These are phyloP conservation scores for Xylaria longipes DNA, from an alignment of 495 filamentous ascomycete species.

Conservation along the genomic window DNA sequence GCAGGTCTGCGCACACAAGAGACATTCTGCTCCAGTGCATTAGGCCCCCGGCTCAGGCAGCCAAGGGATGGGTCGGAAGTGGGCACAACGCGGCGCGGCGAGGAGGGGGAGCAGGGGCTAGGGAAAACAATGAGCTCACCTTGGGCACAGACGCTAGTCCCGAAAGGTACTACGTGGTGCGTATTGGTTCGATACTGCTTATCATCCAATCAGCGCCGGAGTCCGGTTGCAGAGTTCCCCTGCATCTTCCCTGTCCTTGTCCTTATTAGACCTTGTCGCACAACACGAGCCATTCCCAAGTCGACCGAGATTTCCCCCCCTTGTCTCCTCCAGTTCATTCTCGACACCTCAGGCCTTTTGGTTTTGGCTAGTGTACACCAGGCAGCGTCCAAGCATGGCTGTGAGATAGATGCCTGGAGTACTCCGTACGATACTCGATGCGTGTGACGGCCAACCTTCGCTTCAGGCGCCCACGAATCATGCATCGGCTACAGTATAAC, in stretches of 20 bases:
- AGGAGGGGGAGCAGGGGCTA: not conserved
- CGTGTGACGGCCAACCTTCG: slow-evolving; percentile 16
- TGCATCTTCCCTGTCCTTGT: slow-evolving; percentile 22
- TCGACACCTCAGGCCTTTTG: slow-evolving; percentile 15
- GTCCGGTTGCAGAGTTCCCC: slow-evolving; percentile 12
- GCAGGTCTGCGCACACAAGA: slow-evolving; percentile 14
- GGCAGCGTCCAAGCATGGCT: not conserved
- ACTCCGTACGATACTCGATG: not conserved
- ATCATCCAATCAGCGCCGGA: slow-evolving; percentile 20
- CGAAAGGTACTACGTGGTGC: slow-evolving; percentile 8
- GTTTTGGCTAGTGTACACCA: not conserved
- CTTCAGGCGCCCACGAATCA: slow-evolving; percentile 12
- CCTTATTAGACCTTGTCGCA: slow-evolving; percentile 9
- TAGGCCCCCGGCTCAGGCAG: not conserved
- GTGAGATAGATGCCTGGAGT: slow-evolving; percentile 15
- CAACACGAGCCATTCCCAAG: slow-evolving; percentile 20
- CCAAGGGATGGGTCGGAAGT: not conserved
- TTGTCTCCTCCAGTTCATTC: not conserved
- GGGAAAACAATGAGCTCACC: slow-evolving; percentile 1
- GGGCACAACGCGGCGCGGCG: not conserved
- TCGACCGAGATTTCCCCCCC: slow-evolving; percentile 3
- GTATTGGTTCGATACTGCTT: slow-evolving; percentile 7
- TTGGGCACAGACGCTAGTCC: slow-evolving; percentile 17
- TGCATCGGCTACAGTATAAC: slow-evolving; percentile 18
- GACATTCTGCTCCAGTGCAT: slow-evolving; percentile 5